Evolutionary conservation across 2,329 filamentous ascomycete genomes (phyloP), one percentile per base, ranked within the genome.

Genomic region (Chaetomium sp.): DNA sequence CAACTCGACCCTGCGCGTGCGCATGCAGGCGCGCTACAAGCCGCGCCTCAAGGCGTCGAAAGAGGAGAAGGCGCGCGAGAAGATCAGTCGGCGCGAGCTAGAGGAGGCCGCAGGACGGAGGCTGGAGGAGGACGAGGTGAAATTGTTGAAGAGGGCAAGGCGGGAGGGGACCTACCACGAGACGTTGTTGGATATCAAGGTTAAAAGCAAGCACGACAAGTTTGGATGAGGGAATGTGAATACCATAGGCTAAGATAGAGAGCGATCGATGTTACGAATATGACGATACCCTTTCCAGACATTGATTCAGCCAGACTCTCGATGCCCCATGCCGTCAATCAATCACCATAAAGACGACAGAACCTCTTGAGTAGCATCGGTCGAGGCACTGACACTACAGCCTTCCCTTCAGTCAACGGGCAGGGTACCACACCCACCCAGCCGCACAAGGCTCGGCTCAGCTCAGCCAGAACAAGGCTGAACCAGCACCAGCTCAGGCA

Each of bases 11-110:
- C 75, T 96, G 66, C 85, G 92, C 57, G 86, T 98, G 72, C 90
- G 93, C 61, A 97, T 98, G 93, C 94, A 98, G 79, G 92, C 94
- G 25, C 84, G 91, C 58, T 98, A 96, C 81, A 97, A 97, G 81
- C 93, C 94, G 9, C 85, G 85, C 68, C 77, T 95, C 54, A 91
- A 90, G 77, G 89, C 89, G 10, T 86, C 83, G 0, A 96, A 93
- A 78, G 92, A 93, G 74, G 90, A 92, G 69, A 95, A 90, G 80
- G 90, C 91, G 0, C 84, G 85, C 70, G 89, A 94, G 72, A 96
- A 94, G 80, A 91, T 99, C 64, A 94, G 89, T 73, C 84, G 91
- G 67, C 89, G 89, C 72, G 92, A 97, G 78, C 80, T 97, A 55
- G 93, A 97, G 78, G 88, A 87, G 54, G 88, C 90, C 3, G 92